Base-by-base conservation (phyloP, 2,329 filamentous ascomycete species). In the Botrytis tulipae region DNA sequence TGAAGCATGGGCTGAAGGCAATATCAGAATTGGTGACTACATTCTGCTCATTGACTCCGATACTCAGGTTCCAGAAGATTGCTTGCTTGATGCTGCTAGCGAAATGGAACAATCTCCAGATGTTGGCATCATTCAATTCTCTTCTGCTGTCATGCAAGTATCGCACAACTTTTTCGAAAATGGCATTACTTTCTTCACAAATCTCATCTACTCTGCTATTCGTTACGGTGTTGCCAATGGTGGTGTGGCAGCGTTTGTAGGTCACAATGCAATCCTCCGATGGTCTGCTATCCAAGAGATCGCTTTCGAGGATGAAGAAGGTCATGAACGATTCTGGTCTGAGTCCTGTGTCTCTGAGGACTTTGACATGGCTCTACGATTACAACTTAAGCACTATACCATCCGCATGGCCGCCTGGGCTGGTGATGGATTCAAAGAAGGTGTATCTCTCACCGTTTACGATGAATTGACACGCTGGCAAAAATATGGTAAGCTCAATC, bases 121-220 rank as follows among this genome's bases (percentile, higher is more conserved):
- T 76, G 90, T 92, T 0, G 91, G 87, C n/a, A 92, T 93, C 77
- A 85, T 93, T 73, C 91, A 93, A 79, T 92, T 91, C 82, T 87
- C 88, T 0, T 93, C 91, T 5, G 91, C 91, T 44, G 91, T 94
- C 74, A 93, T 94, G 91, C 90, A 94, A 77, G 90, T 94, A 20
- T 88, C 90, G 1, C 84, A 88, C 77, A 90, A 87, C 72, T 93
- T 90, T 82, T 94, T 94, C 78, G 92, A 94, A 81, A 91, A 90
- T 76, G 90, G 89, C 22, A 81, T 93, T 79, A 92, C 91, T 3
- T 94, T 92, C 83, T 94, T 94, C 83, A 94, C 92, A 61, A 90
- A 93, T 79, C 86, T 94, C 70, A 89, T 94, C 78, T 94, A 94
- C 83, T 90, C 89, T 0, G 88, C 90, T 57, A 94, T 94, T 78